phyloP scores from a whole-genome alignment of 2,329 filamentous ascomycete species.

The Venturia nashicola region DNA sequence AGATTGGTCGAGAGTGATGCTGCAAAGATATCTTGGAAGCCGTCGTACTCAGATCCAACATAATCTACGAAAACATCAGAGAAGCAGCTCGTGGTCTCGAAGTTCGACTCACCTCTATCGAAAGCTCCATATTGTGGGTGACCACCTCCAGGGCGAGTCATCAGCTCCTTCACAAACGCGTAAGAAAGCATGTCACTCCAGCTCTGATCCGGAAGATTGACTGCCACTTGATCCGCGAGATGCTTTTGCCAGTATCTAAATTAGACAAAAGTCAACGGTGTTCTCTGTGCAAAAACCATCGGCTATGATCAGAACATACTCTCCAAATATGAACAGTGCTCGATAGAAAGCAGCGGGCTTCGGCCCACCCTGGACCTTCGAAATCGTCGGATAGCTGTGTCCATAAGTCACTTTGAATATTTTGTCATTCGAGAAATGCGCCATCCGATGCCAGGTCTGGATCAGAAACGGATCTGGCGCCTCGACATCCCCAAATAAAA shows the following conservation, averaged over 20 bases:
- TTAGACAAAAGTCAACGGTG: not conserved
- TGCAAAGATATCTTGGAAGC: conserved; percentile 10
- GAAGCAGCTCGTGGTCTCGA: not conserved
- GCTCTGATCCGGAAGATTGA: conserved; percentile 5
- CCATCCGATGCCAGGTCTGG: conserved; percentile 8
- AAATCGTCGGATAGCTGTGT: not conserved
- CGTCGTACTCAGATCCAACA: conserved; percentile 6
- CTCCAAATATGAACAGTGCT: conserved; percentile 7
- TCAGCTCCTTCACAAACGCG: conserved; percentile 9
- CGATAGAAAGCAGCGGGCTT: not conserved
- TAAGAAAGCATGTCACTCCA: conserved; percentile 8
- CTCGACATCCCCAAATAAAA: conserved; percentile 9
- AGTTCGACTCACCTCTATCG: not conserved
- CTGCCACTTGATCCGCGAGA: not conserved
- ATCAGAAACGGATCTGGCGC: conserved; percentile 4
- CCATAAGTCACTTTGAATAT: conserved; percentile 6
- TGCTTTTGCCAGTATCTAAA: conserved; percentile 9
- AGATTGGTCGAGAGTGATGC: not conserved
- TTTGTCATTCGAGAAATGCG: not conserved
- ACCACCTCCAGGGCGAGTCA: conserved; percentile 5
- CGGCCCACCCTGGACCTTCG: not conserved
- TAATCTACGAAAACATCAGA: not conserved
- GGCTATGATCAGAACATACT: not conserved
- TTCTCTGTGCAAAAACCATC: not conserved
- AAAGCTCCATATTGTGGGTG: conserved; percentile 9